Evolutionary conservation across 2,329 filamentous ascomycete genomes (phyloP).

Genomic region (Ophiostoma perfectum): DNA sequence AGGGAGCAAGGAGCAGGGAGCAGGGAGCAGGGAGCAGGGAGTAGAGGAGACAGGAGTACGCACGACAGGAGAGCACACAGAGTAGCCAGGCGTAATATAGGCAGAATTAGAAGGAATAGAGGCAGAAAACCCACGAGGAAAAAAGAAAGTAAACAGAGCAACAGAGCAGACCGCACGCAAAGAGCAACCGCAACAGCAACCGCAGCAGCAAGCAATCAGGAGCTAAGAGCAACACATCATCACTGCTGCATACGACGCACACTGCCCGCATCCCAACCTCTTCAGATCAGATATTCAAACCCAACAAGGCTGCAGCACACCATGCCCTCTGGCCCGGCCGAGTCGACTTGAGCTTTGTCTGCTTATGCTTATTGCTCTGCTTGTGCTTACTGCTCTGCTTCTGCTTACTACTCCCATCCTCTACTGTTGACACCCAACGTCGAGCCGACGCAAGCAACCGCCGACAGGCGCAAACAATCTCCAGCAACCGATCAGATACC

Average conservation of each 20-base stretch:
- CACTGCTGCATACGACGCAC: not conserved
- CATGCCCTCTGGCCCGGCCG: slow-evolving; percentile 16
- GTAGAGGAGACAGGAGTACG: too few relatives aligned
- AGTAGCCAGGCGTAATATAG: too few relatives aligned
- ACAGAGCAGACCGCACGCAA: not conserved
- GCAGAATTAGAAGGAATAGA: too few relatives aligned
- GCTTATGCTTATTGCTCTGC: not conserved
- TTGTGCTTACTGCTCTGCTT: not conserved
- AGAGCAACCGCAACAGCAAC: not conserved
- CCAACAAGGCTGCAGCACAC: slow-evolving; percentile 18
- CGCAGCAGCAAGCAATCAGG: not conserved
- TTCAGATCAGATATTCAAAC: not conserved
- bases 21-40: too few relatives aligned
- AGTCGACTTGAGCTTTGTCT: slow-evolving; percentile 9
- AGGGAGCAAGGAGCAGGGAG: not conserved
- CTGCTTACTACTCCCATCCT: not conserved
- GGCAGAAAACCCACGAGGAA: too few relatives aligned
- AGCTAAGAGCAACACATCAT: not conserved
- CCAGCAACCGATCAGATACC: too few relatives aligned
- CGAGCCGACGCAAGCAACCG: not conserved
- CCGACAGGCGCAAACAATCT: not conserved
- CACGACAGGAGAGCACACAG: too few relatives aligned
- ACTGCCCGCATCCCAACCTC: too few relatives aligned
- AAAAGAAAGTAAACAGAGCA: too few relatives aligned
- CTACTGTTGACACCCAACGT: not conserved